Percentiles rank a stretch among this genome's conserved stretches.
These are phyloP conservation scores for Pichia cactophila DNA, from an alignment of 1,139 yeast genomes.

Conservation along the genomic window DNA sequence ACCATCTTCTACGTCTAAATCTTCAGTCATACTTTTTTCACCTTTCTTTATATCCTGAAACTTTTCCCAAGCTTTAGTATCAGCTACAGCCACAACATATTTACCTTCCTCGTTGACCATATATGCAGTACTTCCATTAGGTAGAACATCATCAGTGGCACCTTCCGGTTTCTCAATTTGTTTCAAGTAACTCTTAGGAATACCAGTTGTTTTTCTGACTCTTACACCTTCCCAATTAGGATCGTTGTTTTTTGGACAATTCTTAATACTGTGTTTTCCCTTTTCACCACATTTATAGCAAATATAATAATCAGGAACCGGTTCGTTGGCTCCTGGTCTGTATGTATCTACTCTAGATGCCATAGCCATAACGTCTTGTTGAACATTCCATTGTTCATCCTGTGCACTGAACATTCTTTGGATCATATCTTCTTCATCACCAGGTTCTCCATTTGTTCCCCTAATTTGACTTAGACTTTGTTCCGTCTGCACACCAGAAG, in stretches of 20 bases:
- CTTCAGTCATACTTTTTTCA: constrained; percentile 32
- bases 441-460: constrained; percentile 19
- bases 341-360: constrained; percentile 55
- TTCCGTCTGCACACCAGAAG: constrained; percentile 24
- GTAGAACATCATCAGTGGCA: constrained; percentile 3
- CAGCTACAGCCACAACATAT: constrained; percentile 92
- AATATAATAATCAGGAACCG: constrained; percentile 93
- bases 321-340: constrained; percentile 37
- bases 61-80: constrained; percentile 82
- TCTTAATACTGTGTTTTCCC: constrained; percentile 87
- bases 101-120: constrained; percentile 94
- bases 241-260: constrained; percentile 90
- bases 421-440: constrained; percentile 79
- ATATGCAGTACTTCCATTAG: constrained; percentile 49
- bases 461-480: neutral
- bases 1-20: constrained; percentile 37
- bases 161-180: constrained; percentile 41
- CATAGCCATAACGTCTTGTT: constrained; percentile 83
- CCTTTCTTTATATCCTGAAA: constrained; percentile 66
- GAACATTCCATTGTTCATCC: constrained; percentile 87
- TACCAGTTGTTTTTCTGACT: constrained; percentile 91
- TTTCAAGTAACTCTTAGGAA: constrained; percentile 85
- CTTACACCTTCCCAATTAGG: constrained; percentile 91
- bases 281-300: constrained; percentile 96
- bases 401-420: constrained; percentile 89